Base-by-base conservation (phyloP, 331 rosid species). In the Prunus yedoensis region DNA sequence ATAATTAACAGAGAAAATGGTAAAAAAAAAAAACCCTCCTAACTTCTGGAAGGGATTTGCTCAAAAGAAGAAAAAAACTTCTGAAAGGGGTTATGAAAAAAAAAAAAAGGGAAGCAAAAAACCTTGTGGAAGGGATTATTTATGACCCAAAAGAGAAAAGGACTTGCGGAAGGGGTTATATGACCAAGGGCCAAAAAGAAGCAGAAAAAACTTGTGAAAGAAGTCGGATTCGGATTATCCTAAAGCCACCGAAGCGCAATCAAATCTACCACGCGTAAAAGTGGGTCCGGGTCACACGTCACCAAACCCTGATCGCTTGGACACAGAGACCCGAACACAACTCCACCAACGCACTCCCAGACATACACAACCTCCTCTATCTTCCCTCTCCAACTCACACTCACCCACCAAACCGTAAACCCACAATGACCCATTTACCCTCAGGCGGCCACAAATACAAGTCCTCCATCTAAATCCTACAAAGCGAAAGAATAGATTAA, bases 221-320 rank as follows among this genome's bases (percentile, higher is more conserved):
- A 10, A 12, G 16, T 53, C 21, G 70, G 38, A 21, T 76, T 66
- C 57, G 74, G 79, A 76, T 66, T 76, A 17, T 68, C 63, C 43
- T 60, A 4, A 60, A 50, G 65, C 65, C 76, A 70, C 20, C 28
- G 69, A 73, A 4, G 4, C 23, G 62, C 74, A 71, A 78, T 78
- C 38, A 54, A 47, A 72, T 45, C 18, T 46, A 66, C 61, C 14
- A 15, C 49, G 63, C 5, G 18, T 51, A 46, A 50, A 64, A 46
- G 77, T 80, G 74, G 79, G 65, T 51, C 70, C 65, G 64, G 43
- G 23, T 57, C 23, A 58, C 56, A 57, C 49, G 3, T 41, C 25
- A 5, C 41, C 41, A 58, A 27, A 61, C 66, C 59, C 20, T 23
- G 78, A 57, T 28, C 56, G 43, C 54, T 66, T 35, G 32, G 32